A percentile compares a stretch with the other conserved stretches of the same genome.
These are phyloP conservation scores for Ensete glaucum DNA, from an alignment of 176 grass and related monocot genomes.

Conservation along the genomic window DNA sequence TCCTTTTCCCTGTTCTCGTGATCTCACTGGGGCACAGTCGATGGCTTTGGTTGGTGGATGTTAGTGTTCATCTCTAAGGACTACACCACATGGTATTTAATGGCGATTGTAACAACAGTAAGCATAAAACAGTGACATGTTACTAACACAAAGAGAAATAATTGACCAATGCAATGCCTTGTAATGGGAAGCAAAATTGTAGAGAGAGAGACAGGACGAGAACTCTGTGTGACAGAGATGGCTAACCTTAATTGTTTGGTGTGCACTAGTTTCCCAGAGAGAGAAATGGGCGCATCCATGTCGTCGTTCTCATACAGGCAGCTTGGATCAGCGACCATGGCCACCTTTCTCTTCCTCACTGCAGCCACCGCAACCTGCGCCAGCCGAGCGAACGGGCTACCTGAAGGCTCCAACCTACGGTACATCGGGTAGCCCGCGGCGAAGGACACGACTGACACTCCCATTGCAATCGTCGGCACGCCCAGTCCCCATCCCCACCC, in stretches of 20 bases:
- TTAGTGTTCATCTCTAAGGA: no score
- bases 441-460: slow-evolving; percentile 51
- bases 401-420: slow-evolving; percentile 23
- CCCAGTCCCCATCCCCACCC: slow-evolving; percentile 80
- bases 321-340: not conserved
- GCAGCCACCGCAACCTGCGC: slow-evolving; percentile 63
- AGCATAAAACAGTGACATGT: no score
- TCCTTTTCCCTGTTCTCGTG: no score
- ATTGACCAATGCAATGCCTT: no score
- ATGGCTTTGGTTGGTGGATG: no score
- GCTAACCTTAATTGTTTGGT: slow-evolving; percentile 57
- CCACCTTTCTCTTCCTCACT: slow-evolving; percentile 37
- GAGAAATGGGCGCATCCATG: slow-evolving; percentile 49
- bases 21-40: no score
- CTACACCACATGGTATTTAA: no score
- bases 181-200: no score
- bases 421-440: slow-evolving; percentile 52
- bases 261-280: slow-evolving; percentile 77
- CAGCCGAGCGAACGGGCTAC: slow-evolving; percentile 63
- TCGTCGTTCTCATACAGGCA: slow-evolving; percentile 59
- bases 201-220: no score
- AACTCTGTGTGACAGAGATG: not conserved
- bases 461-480: slow-evolving; percentile 62
- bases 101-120: no score
- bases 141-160: no score